Base-by-base conservation (phyloP, 441 rosid genomes). In the Adansonia rubrostipa region DNA sequence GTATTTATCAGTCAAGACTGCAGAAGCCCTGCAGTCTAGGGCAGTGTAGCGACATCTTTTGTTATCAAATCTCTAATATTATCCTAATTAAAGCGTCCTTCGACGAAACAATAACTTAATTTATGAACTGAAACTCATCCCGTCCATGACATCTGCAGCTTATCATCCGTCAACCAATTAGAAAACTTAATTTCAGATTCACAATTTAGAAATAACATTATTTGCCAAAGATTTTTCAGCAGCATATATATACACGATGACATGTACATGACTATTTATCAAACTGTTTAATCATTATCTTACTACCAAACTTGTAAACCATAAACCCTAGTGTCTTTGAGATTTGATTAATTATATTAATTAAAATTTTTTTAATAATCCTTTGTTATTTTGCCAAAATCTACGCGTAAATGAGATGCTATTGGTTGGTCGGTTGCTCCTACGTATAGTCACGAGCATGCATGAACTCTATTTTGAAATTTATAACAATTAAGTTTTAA, bases 391-490 rank as follows among this genome's bases (percentile, higher is more conserved):
- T 62, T 36, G 6, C 11, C 47, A 65, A 78, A 71, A 61, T 65
- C 66, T 79, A 74, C 77, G 58, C 77, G 88, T 77, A 71, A 77
- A 66, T 53, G 67, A 66, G 71, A 64, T 70, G 73, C 28, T 11
- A 85, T 85, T 85, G 84, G 84, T 74, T 79, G 68, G 88, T 79
- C 88, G 86, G 88, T 77, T 71, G 42, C 77, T 80, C 77, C 71
- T 20, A 83, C 80, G 83, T 79, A 68, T 14, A 70, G 81, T 70
- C 66, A 10, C 79, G 17, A 50, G 57, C 17, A 28, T 36, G 57
- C 22, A 28, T 36, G 33, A 22, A 51, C 45, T 77, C 66, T 57
- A 62, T 65, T 73, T 54, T 51, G 36, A 57, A 47, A 60, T 67
- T 73, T 71, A 13, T 47, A 36, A 36, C 6, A 5, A 36, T 36